Conservation (phyloP, 345 rosid species). For the Eucalyptus paniculata region DNA sequence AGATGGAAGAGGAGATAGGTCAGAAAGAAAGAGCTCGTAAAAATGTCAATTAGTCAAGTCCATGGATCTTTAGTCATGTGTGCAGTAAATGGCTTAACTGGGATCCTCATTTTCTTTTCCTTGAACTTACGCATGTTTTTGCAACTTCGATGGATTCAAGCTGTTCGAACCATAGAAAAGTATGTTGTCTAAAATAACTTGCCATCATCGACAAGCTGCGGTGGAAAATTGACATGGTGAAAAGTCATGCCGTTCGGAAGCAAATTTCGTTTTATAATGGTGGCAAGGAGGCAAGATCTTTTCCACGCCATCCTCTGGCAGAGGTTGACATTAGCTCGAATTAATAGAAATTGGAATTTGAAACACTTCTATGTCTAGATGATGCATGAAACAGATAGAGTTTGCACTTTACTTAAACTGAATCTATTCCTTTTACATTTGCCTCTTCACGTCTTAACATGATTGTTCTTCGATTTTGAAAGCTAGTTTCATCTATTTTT, state of each 20-base stretch:
- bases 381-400: neutral
- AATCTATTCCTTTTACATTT: neutral
- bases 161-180: neutral
- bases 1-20: neutral
- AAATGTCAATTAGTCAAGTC: neutral
- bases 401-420: neutral
- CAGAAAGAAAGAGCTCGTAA: neutral
- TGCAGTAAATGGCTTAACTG: neutral
- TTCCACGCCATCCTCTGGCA: neutral
- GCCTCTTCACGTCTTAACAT: neutral
- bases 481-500: neutral
- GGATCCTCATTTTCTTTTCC: neutral
- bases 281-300: neutral
- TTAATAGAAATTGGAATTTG: neutral
- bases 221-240: neutral
- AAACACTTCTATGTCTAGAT: neutral
- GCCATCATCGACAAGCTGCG: neutral
- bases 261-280: neutral
- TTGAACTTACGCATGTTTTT: neutral
- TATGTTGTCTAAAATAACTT: neutral
- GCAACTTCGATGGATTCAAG: neutral
- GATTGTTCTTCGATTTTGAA: neutral
- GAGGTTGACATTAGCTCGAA: neutral
- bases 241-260: neutral
- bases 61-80: neutral